Evolutionary conservation across 1,284 basidiomycete species (phyloP).

Genomic region (Sanghuangporus baumii): DNA sequence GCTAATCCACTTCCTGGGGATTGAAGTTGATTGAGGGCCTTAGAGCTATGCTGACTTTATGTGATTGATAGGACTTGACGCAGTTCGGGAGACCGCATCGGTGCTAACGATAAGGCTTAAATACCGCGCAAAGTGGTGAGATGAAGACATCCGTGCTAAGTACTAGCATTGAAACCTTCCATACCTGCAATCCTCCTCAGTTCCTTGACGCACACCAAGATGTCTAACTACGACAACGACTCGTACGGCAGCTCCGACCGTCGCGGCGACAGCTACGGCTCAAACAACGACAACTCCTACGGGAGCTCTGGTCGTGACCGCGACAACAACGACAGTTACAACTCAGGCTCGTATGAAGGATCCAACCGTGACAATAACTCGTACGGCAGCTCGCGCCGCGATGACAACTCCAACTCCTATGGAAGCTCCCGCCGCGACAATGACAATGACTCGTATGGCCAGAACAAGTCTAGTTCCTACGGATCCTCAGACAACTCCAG

Average conservation of each 20-base stretch:
- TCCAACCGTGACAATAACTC: not conserved
- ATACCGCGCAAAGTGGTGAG: not conserved
- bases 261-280: not conserved
- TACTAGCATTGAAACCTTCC: not conserved
- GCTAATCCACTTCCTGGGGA: not conserved
- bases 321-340: not conserved
- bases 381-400: not conserved
- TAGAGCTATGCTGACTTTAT: not conserved
- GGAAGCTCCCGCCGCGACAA: not conserved
- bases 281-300: not conserved
- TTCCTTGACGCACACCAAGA: not conserved
- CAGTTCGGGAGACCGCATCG: not conserved
- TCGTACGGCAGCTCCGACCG: not conserved
- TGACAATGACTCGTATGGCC: conserved; percentile 1
- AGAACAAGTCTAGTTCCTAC: conserved; percentile 1
- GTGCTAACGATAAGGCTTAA: not conserved
- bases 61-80: not conserved
- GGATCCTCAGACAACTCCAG: not conserved
- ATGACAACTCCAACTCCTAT: conserved; percentile 1
- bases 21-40: not conserved
- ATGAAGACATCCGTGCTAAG: not conserved
- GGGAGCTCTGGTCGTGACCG: not conserved
- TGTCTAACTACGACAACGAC: not conserved
- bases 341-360: not conserved
- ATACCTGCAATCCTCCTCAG: not conserved